Evolutionary conservation across 2,329 filamentous ascomycete species (phyloP).

Genomic region (Alternaria incomplexa): DNA sequence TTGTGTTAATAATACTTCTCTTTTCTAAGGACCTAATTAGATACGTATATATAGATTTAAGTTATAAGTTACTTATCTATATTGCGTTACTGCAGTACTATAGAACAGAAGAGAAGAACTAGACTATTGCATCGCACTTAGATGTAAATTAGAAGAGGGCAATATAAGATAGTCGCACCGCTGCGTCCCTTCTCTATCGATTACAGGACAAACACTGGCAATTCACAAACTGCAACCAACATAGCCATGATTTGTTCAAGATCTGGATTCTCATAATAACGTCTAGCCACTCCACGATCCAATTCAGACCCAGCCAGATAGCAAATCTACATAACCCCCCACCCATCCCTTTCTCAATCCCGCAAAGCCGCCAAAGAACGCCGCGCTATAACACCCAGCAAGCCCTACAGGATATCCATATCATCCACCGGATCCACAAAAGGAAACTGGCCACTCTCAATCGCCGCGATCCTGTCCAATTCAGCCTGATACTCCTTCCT

Average conservation of each 20-base stretch:
- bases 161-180: too few species aligned
- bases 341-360: not conserved
- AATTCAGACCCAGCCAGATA: not conserved
- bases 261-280: not conserved
- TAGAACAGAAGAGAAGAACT: too few species aligned
- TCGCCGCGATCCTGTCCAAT: slow-evolving; percentile 84
- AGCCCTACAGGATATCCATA: slow-evolving; percentile 44
- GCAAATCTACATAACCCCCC: not conserved
- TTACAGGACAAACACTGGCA: not conserved
- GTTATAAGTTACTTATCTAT: too few species aligned
- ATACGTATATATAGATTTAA: too few species aligned
- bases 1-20: too few species aligned
- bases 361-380: not conserved
- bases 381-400: not conserved
- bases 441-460: slow-evolving; percentile 88
- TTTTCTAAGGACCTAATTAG: too few species aligned
- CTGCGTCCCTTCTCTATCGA: not conserved
- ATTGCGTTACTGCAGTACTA: too few species aligned
- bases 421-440: slow-evolving; percentile 59
- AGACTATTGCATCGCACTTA: too few species aligned
- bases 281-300: not conserved
- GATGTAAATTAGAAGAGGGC: too few species aligned
- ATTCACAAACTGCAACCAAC: not conserved
- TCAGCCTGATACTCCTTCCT: slow-evolving; percentile 89
- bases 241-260: not conserved